These are phyloP conservation scores for Phytophthora litchii DNA, from an alignment of 352 stramenopile species.

Conservation along the genomic window DNA sequence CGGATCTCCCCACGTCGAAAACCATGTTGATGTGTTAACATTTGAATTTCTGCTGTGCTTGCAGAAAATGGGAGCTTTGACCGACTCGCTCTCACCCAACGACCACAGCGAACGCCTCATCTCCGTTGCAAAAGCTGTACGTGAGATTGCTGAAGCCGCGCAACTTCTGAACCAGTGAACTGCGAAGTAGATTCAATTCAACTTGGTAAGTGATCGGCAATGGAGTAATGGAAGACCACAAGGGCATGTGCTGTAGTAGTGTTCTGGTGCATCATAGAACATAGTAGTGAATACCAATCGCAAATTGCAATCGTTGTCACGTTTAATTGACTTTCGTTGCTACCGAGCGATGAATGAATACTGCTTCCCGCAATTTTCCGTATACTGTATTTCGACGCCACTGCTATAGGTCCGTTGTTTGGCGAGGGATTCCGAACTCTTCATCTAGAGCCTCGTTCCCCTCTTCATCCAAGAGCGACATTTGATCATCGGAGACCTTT, in stretches of 20 bases:
- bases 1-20: neutral
- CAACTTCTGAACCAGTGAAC: slow-evolving; percentile 52
- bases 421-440: slow-evolving; percentile 32
- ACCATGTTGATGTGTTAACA: slow-evolving; percentile 23
- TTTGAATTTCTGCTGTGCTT: slow-evolving; percentile 8
- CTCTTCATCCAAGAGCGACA: slow-evolving; percentile 45
- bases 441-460: slow-evolving; percentile 33
- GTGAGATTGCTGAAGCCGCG: slow-evolving; percentile 67
- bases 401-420: slow-evolving; percentile 57
- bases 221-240: slow-evolving; percentile 4
- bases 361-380: neutral
- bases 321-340: slow-evolving; percentile 8
- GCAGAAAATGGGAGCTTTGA: slow-evolving; percentile 80
- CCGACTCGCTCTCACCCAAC: slow-evolving; percentile 52
- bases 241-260: neutral
- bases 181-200: neutral
- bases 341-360: neutral
- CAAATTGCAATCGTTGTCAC: slow-evolving; percentile 3
- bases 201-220: neutral
- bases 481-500: slow-evolving; percentile 43
- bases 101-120: slow-evolving; percentile 69
- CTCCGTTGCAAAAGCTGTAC: slow-evolving; percentile 63
- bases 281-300: too few species aligned
- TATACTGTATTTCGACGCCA: neutral
- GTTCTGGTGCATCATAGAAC: too few species aligned